Conservation (phyloP, 148 eudicot species). For the Fallopia convolvulus region DNA sequence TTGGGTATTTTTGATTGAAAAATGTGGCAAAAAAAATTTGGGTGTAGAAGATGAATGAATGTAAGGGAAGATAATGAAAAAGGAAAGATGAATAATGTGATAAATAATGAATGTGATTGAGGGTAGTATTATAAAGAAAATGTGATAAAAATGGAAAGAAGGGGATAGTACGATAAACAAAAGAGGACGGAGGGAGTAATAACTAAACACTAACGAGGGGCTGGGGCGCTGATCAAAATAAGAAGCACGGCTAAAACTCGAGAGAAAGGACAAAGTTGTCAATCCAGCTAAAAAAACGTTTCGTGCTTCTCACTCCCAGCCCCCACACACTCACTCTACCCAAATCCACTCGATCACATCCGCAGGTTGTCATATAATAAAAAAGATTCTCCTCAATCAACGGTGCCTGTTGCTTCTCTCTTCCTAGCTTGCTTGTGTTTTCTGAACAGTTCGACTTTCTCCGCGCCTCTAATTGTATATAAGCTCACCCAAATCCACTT, state of each 20-base stretch:
- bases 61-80: no score
- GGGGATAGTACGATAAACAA: no score
- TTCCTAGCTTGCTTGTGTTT: not conserved
- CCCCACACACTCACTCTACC: not conserved
- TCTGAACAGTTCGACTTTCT: not conserved
- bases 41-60: no score
- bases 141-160: no score
- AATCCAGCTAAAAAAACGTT: not conserved
- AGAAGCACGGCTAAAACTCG: not conserved
- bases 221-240: no score
- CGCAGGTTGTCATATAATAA: not conserved
- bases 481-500: not conserved
- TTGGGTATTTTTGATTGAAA: no score
- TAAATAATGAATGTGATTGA: no score
- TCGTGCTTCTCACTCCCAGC: not conserved
- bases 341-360: not conserved
- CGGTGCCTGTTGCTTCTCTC: not conserved
- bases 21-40: no score
- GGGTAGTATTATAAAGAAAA: no score
- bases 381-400: not conserved
- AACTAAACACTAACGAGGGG: no score
- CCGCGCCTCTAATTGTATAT: not conserved
- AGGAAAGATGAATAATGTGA: no score
- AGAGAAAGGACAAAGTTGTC: not conserved
- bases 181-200: no score